Conservation (phyloP, 495 filamentous ascomycete genomes). For the Neohortaea acidophila region DNA sequence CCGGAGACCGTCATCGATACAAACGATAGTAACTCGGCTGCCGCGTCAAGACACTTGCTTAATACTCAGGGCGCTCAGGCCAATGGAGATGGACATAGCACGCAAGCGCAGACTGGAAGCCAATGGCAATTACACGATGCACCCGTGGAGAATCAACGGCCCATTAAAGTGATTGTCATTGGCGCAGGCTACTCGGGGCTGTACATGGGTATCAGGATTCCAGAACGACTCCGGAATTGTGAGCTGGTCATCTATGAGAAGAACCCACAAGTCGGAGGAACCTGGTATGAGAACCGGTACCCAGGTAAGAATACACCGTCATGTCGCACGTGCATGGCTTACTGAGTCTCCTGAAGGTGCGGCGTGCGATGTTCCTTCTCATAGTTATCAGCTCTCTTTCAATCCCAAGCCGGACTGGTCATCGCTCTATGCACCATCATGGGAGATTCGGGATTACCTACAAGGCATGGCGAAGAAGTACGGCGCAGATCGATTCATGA, state of each 20-base stretch:
- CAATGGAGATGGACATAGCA: neutral
- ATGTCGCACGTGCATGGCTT: too few species aligned
- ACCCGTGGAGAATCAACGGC: slow-evolving; percentile 41
- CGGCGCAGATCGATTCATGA: slow-evolving; percentile 25
- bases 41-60: neutral
- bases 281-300: slow-evolving; percentile 36
- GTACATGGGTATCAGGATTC: slow-evolving; percentile 43
- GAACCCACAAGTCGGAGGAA: slow-evolving; percentile 55
- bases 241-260: slow-evolving; percentile 49
- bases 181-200: slow-evolving; percentile 54
- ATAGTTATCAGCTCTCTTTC: slow-evolving; percentile 21
- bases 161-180: slow-evolving; percentile 41
- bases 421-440: slow-evolving; percentile 22
- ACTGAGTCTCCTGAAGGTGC: too few species aligned
- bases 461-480: slow-evolving; percentile 22
- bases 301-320: too few species aligned
- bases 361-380: slow-evolving; percentile 28
- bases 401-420: slow-evolving; percentile 26
- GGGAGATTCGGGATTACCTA: slow-evolving; percentile 26
- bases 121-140: slow-evolving; percentile 18
- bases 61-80: neutral
- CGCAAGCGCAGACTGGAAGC: neutral
- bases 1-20: slow-evolving; percentile 7
- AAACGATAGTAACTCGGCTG: neutral
- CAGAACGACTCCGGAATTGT: slow-evolving; percentile 29